Conservation (phyloP, 257 asterid genomes). For the Nicotiana sylvestris region DNA sequence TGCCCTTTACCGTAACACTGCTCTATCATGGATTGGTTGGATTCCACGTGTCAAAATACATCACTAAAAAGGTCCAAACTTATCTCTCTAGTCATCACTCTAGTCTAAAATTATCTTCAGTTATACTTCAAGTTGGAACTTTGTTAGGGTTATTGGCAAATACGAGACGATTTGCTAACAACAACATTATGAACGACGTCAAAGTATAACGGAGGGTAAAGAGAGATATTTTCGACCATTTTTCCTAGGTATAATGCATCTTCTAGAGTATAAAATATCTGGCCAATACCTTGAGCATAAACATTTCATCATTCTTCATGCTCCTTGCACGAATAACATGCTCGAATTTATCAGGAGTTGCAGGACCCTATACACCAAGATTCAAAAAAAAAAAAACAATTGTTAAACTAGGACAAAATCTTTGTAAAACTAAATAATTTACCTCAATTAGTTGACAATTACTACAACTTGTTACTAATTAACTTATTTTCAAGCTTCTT, state of each 20-base stretch:
- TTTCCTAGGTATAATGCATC: background rate
- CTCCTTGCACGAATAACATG: conserved; percentile 42
- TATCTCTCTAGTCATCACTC: background rate
- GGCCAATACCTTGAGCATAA: conserved; percentile 45
- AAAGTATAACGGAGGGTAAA: background rate
- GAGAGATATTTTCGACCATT: too few relatives aligned
- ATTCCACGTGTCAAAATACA: background rate
- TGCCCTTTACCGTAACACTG: fast-evolving
- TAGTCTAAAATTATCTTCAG: background rate
- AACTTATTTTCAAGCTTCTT: too few relatives aligned
- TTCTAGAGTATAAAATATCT: too few relatives aligned
- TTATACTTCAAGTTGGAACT: background rate
- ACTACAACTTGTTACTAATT: too few relatives aligned
- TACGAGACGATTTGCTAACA: background rate
- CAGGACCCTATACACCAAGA: conserved; percentile 56
- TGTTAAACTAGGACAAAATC: too few relatives aligned
- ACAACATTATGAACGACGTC: background rate
- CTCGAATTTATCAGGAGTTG: conserved; percentile 78
- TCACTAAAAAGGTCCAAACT: background rate
- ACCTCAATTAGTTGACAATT: too few relatives aligned
- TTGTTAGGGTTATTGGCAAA: background rate
- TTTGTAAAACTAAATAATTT: too few relatives aligned
- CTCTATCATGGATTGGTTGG: background rate
- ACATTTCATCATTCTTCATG: conserved; percentile 38
- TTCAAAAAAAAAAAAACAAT: background rate